Evolutionary conservation across 305 asterid species (phyloP).

Genomic region (Fraxinus greggii): DNA sequence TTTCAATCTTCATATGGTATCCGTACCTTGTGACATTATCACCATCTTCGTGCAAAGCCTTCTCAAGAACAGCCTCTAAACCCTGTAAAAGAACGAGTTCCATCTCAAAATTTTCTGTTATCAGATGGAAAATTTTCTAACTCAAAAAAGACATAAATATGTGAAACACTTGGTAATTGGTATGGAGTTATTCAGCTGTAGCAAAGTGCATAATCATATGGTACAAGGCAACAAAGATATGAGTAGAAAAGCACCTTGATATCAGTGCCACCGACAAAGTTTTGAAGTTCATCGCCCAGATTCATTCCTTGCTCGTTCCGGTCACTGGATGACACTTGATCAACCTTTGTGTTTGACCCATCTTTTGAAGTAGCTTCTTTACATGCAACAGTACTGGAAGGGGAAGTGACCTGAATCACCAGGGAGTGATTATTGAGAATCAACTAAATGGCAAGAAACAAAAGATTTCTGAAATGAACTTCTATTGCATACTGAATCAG

Average conservation of each 20-base stretch:
- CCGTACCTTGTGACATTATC: constrained; percentile 75
- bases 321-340: constrained; percentile 57
- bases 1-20: constrained; percentile 22
- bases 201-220: constrained; percentile 17
- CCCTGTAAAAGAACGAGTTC: constrained; percentile 49
- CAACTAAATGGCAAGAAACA: constrained; percentile 23
- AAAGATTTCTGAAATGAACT: constrained; percentile 21
- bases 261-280: constrained; percentile 84
- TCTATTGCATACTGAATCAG: constrained; percentile 61
- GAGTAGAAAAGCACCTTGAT: constrained; percentile 62
- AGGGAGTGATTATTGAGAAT: constrained; percentile 18
- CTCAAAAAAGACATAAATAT: constrained; percentile 21
- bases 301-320: constrained; percentile 49
- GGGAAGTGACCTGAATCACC: constrained; percentile 51
- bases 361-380: constrained; percentile 43
- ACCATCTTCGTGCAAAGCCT: constrained; percentile 96
- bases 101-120: constrained; percentile 23
- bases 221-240: constrained; percentile 4
- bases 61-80: constrained; percentile 98
- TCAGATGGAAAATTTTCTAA: constrained; percentile 14
- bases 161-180: neutral
- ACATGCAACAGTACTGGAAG: constrained; percentile 46
- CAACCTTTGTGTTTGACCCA: constrained; percentile 47
- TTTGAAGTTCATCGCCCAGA: constrained; percentile 57
- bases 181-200: constrained; percentile 12